Conservation (phyloP, 208 protist species). For the Acanthamoeba sp. region DNA sequence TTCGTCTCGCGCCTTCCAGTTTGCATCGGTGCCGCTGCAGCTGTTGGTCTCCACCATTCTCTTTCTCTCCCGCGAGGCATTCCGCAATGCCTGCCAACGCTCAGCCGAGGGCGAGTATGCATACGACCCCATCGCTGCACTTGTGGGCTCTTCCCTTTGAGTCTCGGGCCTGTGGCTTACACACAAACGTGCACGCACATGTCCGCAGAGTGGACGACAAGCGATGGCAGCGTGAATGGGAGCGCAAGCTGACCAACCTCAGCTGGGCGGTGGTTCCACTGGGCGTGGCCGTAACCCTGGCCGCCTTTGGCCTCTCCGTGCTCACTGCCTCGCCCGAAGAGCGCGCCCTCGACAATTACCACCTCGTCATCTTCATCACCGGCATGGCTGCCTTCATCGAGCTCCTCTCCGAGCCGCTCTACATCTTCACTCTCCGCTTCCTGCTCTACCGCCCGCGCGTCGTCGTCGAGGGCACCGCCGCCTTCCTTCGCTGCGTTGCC, state of each 20-base stretch:
- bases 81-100: slow-evolving; percentile 53
- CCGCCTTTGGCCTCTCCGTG: slow-evolving; percentile 23
- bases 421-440: slow-evolving; percentile 49
- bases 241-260: slow-evolving; percentile 54
- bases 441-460: slow-evolving; percentile 43
- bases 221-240: slow-evolving; percentile 8
- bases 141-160: too few species aligned
- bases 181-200: too few species aligned
- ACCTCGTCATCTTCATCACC: slow-evolving; percentile 40
- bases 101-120: slow-evolving; percentile 8
- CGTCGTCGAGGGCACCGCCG: neutral
- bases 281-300: slow-evolving; percentile 32
- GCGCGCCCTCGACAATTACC: neutral
- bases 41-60: slow-evolving; percentile 59
- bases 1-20: neutral
- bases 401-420: slow-evolving; percentile 55
- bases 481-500: slow-evolving; percentile 49
- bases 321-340: slow-evolving; percentile 37
- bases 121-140: too few species aligned
- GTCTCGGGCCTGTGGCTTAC: too few species aligned
- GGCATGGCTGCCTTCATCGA: slow-evolving; percentile 49
- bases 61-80: slow-evolving; percentile 47
- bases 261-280: slow-evolving; percentile 18
- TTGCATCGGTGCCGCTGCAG: slow-evolving; percentile 53
- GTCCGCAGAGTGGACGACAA: neutral